A percentile compares a stretch with the other conserved stretches of the same genome.
These are phyloP conservation scores for Elsinoe batatas DNA, from an alignment of 2,329 filamentous ascomycete species.

Conservation along the genomic window DNA sequence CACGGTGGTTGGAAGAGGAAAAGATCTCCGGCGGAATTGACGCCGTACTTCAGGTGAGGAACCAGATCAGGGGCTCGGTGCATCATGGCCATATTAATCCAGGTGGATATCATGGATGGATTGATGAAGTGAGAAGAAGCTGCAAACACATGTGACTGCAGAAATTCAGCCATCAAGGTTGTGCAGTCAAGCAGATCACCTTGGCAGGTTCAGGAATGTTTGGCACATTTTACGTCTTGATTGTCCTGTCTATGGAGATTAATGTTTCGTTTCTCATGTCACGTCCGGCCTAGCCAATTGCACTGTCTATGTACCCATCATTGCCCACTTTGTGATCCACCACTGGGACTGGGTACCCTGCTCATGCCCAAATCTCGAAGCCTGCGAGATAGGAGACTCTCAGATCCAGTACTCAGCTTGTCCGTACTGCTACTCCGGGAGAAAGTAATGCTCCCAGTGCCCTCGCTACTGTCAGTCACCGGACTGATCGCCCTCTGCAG, in stretches of 20 bases:
- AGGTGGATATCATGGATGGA: no score
- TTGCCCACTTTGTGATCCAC: not conserved
- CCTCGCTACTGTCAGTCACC: constrained; percentile 14
- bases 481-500: constrained; percentile 16
- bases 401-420: constrained; percentile 56
- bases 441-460: constrained; percentile 18
- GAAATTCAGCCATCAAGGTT: no score
- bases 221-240: not conserved
- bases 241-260: not conserved
- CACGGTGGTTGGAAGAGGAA: not conserved
- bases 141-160: no score
- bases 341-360: not conserved
- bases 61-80: no score
- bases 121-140: no score
- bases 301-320: not conserved
- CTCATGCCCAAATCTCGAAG: constrained; percentile 51
- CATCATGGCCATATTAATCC: no score
- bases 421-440: constrained; percentile 41
- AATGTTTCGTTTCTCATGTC: not conserved
- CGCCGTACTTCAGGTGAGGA: no score
- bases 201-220: no score
- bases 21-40: not conserved
- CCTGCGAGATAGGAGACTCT: constrained; percentile 56
- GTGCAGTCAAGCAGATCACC: no score
- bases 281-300: not conserved